Conservation (phyloP, 2,329 filamentous ascomycete species). For the Lachnellula arida region DNA sequence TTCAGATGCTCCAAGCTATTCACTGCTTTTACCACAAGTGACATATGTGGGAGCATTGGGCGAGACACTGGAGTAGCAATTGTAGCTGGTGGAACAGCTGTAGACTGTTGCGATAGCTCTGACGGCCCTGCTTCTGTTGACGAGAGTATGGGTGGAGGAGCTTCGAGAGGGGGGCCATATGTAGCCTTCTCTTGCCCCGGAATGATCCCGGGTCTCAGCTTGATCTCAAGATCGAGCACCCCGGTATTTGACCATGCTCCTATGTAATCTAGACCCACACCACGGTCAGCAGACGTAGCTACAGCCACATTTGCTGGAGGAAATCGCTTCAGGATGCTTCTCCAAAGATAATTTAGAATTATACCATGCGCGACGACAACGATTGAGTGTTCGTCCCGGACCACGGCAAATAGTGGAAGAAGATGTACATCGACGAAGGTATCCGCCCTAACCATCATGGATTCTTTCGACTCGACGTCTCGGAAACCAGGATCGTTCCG, state of each 20-base stretch:
- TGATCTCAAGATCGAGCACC: constrained; percentile 38
- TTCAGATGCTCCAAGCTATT: constrained; percentile 69
- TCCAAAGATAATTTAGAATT: constrained; percentile 66
- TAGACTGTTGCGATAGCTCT: not conserved
- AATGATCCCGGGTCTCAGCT: not conserved
- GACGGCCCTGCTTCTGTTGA: not conserved
- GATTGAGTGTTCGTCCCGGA: constrained; percentile 39
- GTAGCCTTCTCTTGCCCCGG: not conserved
- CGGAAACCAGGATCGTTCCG: constrained; percentile 39
- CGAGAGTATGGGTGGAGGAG: not conserved
- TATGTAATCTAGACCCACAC: constrained; percentile 44
- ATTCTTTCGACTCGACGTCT: constrained; percentile 62
- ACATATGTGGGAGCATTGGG: constrained; percentile 35
- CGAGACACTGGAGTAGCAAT: not conserved
- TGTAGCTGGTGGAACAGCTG: not conserved
- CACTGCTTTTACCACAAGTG: constrained; percentile 51
- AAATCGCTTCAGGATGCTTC: constrained; percentile 54
- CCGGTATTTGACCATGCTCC: constrained; percentile 64
- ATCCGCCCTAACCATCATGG: constrained; percentile 60
- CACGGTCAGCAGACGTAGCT: constrained; percentile 31
- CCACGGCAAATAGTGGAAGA: constrained; percentile 43
- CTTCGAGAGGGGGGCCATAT: not conserved
- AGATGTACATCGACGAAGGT: constrained; percentile 63
- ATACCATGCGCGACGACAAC: constrained; percentile 81
- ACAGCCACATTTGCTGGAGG: constrained; percentile 31